A percentile compares a stretch with the other conserved stretches of the same genome.
Conservation (phyloP, 345 rosid species). For the Lepidium aucheri region DNA sequence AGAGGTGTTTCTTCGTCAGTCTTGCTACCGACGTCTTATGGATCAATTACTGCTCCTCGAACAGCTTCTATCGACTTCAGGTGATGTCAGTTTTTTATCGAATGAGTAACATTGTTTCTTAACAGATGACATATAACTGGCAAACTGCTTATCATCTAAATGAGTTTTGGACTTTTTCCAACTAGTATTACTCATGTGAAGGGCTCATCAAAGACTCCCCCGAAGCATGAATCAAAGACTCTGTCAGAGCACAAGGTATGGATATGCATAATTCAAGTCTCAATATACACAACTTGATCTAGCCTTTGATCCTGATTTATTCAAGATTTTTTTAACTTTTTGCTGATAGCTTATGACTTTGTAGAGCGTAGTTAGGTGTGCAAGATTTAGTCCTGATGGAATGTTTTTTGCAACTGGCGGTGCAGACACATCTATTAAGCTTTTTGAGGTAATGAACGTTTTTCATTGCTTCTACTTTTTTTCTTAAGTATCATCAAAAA, state of each 20-base stretch:
- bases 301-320: background rate
- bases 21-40: conserved; percentile 37
- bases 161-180: conserved; percentile 1
- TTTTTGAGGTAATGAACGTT: conserved; percentile 52
- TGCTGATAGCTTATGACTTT: conserved; percentile 10
- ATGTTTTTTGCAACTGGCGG: conserved; percentile 81
- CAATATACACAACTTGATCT: background rate
- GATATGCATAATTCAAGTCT: background rate
- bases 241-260: conserved; percentile 69
- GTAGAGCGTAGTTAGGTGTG: conserved; percentile 81
- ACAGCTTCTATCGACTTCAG: conserved; percentile 59
- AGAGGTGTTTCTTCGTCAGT: conserved; percentile 49
- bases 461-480: background rate
- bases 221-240: conserved; percentile 27
- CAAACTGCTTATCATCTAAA: background rate
- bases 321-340: background rate
- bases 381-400: conserved; percentile 84
- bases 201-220: conserved; percentile 52
- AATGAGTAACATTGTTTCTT: background rate
- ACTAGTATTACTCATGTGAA: conserved; percentile 51
- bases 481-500: background rate
- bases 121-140: background rate
- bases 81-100: conserved; percentile 16
- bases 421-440: conserved; percentile 81
- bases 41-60: conserved; percentile 41